A percentile compares a stretch with the other conserved stretches of the same genome.
Evolutionary conservation across 202 grass and related monocot species (phyloP).

Genomic region (Carex arenaria): DNA sequence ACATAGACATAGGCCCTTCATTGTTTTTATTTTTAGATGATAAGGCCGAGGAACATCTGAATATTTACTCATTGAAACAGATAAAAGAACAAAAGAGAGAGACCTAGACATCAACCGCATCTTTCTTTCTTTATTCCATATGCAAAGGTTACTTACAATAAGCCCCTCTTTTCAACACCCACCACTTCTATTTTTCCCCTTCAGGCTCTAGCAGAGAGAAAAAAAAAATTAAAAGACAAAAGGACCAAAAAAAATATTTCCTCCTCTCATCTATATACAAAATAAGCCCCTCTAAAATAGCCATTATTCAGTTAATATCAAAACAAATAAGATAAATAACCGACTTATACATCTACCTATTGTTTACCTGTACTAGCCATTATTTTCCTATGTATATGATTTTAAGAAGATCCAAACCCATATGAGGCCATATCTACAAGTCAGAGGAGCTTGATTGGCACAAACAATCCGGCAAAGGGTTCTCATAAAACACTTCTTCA

Average conservation of each 20-base stretch:
- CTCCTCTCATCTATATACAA: background rate
- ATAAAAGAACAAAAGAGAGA: background rate
- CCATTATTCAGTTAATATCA: background rate
- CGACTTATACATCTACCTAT: slow-evolving; percentile 8
- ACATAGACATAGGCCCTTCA: background rate
- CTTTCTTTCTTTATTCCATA: background rate
- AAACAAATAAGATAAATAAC: slow-evolving; percentile 14
- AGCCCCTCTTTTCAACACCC: background rate
- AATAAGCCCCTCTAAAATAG: background rate
- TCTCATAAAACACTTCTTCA: slow-evolving; percentile 98
- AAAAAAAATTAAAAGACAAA: background rate
- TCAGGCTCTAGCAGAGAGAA: background rate
- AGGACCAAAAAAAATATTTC: background rate
- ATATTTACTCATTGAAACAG: background rate
- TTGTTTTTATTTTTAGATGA: background rate
- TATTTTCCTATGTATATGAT: background rate
- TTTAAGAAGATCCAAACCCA: background rate
- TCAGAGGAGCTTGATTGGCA: slow-evolving; percentile 40
- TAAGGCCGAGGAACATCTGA: background rate
- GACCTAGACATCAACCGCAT: background rate
- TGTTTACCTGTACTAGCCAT: slow-evolving; percentile 11
- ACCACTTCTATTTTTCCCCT: background rate
- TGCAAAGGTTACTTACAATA: background rate
- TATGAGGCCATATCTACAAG: background rate
- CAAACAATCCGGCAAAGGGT: slow-evolving; percentile 86